Evolutionary conservation across 164 flowering plant species (phyloP), one percentile per base, ranked within the genome.

Genomic region (Magnolia changhungtana): DNA sequence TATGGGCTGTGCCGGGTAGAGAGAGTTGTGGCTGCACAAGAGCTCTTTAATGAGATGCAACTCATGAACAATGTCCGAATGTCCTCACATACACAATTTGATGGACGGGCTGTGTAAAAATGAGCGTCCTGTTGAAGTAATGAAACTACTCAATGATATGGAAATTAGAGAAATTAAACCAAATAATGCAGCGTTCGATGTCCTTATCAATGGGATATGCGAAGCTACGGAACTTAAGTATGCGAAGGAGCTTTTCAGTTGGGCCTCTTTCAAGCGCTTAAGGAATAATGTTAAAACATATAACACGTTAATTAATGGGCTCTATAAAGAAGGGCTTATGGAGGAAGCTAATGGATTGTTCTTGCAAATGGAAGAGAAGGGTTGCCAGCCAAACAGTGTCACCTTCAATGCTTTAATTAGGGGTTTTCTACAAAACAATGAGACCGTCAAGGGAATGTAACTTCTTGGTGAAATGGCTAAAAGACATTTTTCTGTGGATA

Each of bases 301-400:
- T 27, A 73, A 31, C 18, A 73, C 21, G 11, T 24, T 73, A 23
- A 73, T 73, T 0, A 73, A 73, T 37, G 51, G 52, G 23, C 75
- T 73, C 31, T n/a, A 52, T 11, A 63, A 37, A 73, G 49, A 19
- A 73, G 67, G 67, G 9, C 21, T 18, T 10, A 5, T 73, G 67
- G 52, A 61, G 20, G 75, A 73, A n/a, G 75, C 75, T 37, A 11
- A 63, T 61, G 51, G 31, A 19, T 61, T 59, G 52, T 61, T 73
- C 50, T 11, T 73, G 1, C 77, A 86, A 73, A 89, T 90, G 92
- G 86, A 85, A 72, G 77, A 73, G 11, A 86, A 80, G 14, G 90
- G 89, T 67, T 81, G 84, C 72, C n/a, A 76, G 61, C 92, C 90
- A 10, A 76, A 85, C 84, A 72, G 75, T 1, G 75, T 83, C 10